Evolutionary conservation across 768 basidiomycete species (phyloP).

Genomic region (Austroboletus eburneus): DNA sequence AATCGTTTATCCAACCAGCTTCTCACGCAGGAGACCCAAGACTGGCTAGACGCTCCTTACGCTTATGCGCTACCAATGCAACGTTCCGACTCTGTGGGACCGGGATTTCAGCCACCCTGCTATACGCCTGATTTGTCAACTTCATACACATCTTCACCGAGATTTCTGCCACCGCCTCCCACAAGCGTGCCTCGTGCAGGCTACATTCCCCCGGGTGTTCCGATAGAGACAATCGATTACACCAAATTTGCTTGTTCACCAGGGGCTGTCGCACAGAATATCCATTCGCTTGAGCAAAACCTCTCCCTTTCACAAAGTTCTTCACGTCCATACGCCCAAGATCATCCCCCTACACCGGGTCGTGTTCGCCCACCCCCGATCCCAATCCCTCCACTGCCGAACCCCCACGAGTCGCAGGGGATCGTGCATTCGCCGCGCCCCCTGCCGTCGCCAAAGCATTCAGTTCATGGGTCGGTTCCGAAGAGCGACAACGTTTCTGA

Average conservation of each 20-base stretch:
- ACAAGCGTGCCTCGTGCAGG: conserved; percentile 19
- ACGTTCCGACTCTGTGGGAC: conserved; percentile 53
- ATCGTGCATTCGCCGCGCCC: conserved; percentile 65
- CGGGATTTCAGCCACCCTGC: conserved; percentile 29
- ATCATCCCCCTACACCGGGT: conserved; percentile 4
- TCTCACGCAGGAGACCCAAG: conserved; percentile 8
- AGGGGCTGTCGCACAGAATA: conserved; percentile 57
- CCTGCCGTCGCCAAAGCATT: conserved; percentile 60
- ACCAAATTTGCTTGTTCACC: conserved; percentile 53
- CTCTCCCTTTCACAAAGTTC: conserved; percentile 58
- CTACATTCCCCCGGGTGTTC: conserved; percentile 16
- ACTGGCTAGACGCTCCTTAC: conserved; percentile 15
- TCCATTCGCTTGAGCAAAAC: conserved; percentile 52
- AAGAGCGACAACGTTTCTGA: conserved; percentile 49
- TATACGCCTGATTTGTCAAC: conserved; percentile 37
- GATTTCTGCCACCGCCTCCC: conserved; percentile 28
- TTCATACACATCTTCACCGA: conserved; percentile 15
- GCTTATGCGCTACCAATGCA: conserved; percentile 38
- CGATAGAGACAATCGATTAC: conserved; percentile 12
- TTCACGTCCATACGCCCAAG: conserved; percentile 19
- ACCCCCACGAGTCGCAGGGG: conserved; percentile 33
- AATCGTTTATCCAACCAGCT: conserved; percentile 7
- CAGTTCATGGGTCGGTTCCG: conserved; percentile 31
- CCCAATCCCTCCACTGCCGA: conserved; percentile 20
- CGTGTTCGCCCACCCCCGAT: conserved; percentile 21